Evolutionary conservation across 2,329 filamentous ascomycete species (phyloP), one percentile per base, ranked within the genome.

Genomic region (Seiridium unicorne): DNA sequence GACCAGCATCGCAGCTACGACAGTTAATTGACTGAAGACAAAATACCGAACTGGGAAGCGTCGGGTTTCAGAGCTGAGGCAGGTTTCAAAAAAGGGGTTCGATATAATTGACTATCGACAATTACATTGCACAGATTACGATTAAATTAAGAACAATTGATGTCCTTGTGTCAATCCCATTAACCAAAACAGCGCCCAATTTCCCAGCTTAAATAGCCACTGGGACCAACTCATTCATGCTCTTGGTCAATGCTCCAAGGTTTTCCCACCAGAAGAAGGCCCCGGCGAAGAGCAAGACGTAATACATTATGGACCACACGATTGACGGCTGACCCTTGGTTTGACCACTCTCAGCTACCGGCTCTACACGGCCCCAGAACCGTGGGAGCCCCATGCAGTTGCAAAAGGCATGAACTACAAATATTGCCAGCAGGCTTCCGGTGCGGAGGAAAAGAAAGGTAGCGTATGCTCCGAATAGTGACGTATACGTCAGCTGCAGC

Each of bases 361-460:
- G 84, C 67, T 88, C 84, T 3, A 97, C 85, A 7, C 84, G 80
- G 1, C 95, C 94, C 88, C 91, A 96, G 61, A 98, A 77, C 5
- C 93, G 84, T 31, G 95, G 95, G 55, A 98, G 78, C 6, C 95
- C 95, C 83, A 93, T 91, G 79, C 85, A 90, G 72, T 99, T 99
- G 78, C 95, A 99, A 72, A 98, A 95, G 8, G 86, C 84, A 71
- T 99, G 95, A 4, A 91, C 89, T 26, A 88, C 71, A 57, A 94
- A 88, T 38, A 89, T 89, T 10, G 90, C 88, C 46, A 89, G 81
- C 44, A 98, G 76, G 53, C 90, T 96, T 3, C 92, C 93, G 0
- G 93, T 96, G 42, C 94, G 88, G 26, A 99, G 72, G 70, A 90
- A 97, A 26, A 97, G 69, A 68, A 98, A 99, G 0, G 92, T 93